These are phyloP conservation scores for Colletotrichum simmondsii DNA, from an alignment of 2,329 filamentous ascomycete genomes.

Conservation along the genomic window DNA sequence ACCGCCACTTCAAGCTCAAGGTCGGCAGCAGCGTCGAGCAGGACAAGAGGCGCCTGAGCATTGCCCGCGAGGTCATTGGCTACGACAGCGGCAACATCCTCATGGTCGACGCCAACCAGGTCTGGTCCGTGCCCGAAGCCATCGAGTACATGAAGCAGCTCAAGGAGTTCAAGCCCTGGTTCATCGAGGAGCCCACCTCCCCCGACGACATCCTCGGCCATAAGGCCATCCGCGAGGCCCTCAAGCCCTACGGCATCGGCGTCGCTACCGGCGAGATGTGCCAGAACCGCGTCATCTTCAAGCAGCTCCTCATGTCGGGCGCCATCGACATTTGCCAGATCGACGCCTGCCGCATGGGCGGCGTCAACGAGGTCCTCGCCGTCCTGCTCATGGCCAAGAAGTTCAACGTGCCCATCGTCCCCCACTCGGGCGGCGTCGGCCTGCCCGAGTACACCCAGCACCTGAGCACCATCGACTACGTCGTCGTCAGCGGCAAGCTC, in stretches of 20 bases:
- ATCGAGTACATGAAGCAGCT: conserved; percentile 88
- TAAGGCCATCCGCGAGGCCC: conserved; percentile 83
- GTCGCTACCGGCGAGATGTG: conserved; percentile 96
- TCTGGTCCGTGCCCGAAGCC: conserved; percentile 91
- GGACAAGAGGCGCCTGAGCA: conserved; percentile 75
- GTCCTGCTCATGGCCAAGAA: conserved; percentile 88
- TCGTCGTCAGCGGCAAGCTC: conserved; percentile 83
- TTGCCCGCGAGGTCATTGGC: conserved; percentile 83
- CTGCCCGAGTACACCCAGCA: conserved; percentile 96
- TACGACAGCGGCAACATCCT: conserved; percentile 86
- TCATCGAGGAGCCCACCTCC: conserved; percentile 93
- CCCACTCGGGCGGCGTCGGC: conserved; percentile 89
- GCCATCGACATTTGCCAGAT: conserved; percentile 92
- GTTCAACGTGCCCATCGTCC: conserved; percentile 83
- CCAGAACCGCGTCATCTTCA: conserved; percentile 94
- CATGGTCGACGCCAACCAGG: conserved; percentile 94
- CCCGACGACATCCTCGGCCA: conserved; percentile 92
- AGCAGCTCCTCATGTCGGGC: conserved; percentile 83
- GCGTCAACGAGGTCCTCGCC: conserved; percentile 92
- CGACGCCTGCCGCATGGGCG: conserved; percentile 89
- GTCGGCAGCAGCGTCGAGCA: conserved; percentile 80
- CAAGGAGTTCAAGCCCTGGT: conserved; percentile 87
- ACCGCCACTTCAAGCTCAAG: conserved; percentile 91
- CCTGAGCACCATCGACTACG: conserved; percentile 91
- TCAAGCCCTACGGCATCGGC: conserved; percentile 79